phyloP scores from a whole-genome alignment of 768 basidiomycete species.

The Serendipita sp. region DNA sequence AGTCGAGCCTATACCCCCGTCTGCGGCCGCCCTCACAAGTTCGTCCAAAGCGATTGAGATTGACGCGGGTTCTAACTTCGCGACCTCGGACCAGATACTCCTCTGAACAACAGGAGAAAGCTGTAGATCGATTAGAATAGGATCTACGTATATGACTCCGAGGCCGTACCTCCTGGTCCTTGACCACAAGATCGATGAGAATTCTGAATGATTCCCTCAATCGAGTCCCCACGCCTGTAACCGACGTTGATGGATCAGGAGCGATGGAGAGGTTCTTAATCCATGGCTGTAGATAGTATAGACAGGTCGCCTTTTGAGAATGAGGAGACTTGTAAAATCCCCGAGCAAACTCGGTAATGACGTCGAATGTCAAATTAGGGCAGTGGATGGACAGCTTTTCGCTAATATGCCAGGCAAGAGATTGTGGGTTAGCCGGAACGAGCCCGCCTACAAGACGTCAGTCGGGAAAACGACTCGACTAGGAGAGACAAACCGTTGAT shows the following conservation, averaged over 20 bases:
- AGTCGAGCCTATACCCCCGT: slow-evolving; percentile 60
- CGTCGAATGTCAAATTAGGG: slow-evolving; percentile 78
- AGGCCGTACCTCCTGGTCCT: slow-evolving; percentile 46
- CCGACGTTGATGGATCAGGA: slow-evolving; percentile 51
- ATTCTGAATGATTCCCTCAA: slow-evolving; percentile 71
- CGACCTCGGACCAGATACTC: slow-evolving; percentile 64
- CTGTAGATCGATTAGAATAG: slow-evolving; percentile 22
- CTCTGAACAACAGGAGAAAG: slow-evolving; percentile 51
- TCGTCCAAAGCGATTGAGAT: slow-evolving; percentile 68
- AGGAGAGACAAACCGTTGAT: slow-evolving; percentile 38
- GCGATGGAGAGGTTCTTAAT: slow-evolving; percentile 63
- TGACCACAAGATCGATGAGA: slow-evolving; percentile 56
- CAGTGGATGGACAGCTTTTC: slow-evolving; percentile 54
- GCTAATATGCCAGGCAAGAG: slow-evolving; percentile 51
- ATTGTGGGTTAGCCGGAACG: slow-evolving; percentile 46
- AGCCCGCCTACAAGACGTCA: slow-evolving; percentile 37
- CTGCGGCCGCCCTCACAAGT: slow-evolving; percentile 65
- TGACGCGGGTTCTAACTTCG: slow-evolving; percentile 42
- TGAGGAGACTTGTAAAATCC: slow-evolving; percentile 28
- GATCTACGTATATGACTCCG: neutral
- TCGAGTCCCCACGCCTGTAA: slow-evolving; percentile 55
- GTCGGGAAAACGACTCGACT: neutral
- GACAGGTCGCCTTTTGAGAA: slow-evolving; percentile 48
- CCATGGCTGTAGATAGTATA: slow-evolving; percentile 83
- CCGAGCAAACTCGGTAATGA: slow-evolving; percentile 69